Percentiles rank a stretch among this genome's conserved stretches.
Conservation (phyloP, 169 alveolate genomes). For the Eimeria praecox region DNA sequence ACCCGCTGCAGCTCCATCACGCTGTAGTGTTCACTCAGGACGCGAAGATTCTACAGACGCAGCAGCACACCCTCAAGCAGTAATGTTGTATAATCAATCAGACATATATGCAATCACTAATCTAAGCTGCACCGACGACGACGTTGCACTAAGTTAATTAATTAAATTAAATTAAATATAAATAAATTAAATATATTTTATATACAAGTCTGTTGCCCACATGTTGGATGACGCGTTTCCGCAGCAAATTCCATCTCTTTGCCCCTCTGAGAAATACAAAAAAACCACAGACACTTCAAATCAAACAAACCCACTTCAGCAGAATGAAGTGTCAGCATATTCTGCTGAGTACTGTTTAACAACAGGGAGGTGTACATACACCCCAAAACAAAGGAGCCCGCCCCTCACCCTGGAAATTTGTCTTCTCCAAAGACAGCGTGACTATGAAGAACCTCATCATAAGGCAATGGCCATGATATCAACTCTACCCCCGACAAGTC, state of each 20-base stretch:
- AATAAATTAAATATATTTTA: background rate
- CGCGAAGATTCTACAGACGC: slow-evolving; percentile 31
- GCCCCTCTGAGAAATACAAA: slow-evolving; percentile 31
- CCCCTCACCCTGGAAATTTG: slow-evolving; percentile 45
- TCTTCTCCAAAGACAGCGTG: slow-evolving; percentile 73
- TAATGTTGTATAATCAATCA: no score
- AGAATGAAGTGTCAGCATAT: background rate
- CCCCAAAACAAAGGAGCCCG: background rate
- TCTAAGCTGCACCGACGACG: no score
- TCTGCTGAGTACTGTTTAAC: no score
- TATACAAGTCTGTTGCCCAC: slow-evolving; percentile 19
- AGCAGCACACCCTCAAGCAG: background rate
- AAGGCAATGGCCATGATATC: slow-evolving; percentile 80
- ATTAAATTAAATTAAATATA: background rate
- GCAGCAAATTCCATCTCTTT: slow-evolving; percentile 56
- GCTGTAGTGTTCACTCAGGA: slow-evolving; percentile 22
- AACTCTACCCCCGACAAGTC: slow-evolving; percentile 68
- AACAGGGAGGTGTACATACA: slow-evolving; percentile 23
- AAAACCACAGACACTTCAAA: background rate
- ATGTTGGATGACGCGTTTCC: slow-evolving; percentile 76
- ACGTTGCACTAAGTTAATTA: no score
- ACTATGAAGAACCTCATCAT: slow-evolving; percentile 42
- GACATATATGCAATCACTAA: no score
- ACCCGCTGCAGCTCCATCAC: slow-evolving; percentile 36
- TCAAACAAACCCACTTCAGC: no score